A percentile compares a stretch with the other conserved stretches of the same genome.
Conservation (phyloP, 805 yeast genomes). For the Yarrowia keelungensis region DNA sequence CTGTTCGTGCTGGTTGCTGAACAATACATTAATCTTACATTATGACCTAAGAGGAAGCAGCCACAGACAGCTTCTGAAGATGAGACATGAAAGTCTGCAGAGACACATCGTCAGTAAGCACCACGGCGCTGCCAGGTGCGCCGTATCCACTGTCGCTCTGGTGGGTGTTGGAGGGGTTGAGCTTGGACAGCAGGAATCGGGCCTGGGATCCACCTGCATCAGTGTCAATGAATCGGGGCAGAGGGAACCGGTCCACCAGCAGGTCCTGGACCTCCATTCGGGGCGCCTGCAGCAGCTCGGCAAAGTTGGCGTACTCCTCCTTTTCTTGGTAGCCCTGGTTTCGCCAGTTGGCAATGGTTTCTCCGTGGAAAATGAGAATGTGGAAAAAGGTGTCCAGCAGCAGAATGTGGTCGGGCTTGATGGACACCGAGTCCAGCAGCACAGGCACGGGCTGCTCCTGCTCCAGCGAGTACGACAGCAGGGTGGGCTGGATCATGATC, state of each 20-base stretch:
- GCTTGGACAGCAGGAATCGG: conserved; percentile 85
- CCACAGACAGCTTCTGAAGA: conserved; percentile 87
- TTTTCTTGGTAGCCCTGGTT: conserved; percentile 87
- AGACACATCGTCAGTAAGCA: conserved; percentile 94
- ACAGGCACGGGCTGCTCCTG: conserved; percentile 84
- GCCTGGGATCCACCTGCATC: conserved; percentile 98
- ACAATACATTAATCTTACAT: conserved; percentile 34
- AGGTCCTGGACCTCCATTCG: conserved; percentile 88
- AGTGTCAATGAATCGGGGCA: conserved; percentile 93
- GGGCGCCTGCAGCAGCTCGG: conserved; percentile 80
- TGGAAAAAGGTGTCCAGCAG: conserved; percentile 93
- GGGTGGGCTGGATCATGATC: conserved; percentile 94
- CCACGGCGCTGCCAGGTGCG: conserved; percentile 72
- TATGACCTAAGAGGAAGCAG: conserved; percentile 48
- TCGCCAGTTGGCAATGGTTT: conserved; percentile 91
- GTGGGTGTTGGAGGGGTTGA: conserved; percentile 89
- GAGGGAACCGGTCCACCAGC: conserved; percentile 88
- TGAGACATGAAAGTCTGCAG: conserved; percentile 95
- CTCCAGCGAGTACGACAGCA: conserved; percentile 79
- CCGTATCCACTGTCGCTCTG: conserved; percentile 60
- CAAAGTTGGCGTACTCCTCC: conserved; percentile 82
- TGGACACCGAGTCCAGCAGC: conserved; percentile 84
- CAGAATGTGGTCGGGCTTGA: conserved; percentile 80
- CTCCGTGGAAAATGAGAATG: conserved; percentile 90
- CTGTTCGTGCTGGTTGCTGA: background rate